phyloP scores from a whole-genome alignment of 2,329 filamentous ascomycete genomes.

The Fusarium pseudocircinatum region DNA sequence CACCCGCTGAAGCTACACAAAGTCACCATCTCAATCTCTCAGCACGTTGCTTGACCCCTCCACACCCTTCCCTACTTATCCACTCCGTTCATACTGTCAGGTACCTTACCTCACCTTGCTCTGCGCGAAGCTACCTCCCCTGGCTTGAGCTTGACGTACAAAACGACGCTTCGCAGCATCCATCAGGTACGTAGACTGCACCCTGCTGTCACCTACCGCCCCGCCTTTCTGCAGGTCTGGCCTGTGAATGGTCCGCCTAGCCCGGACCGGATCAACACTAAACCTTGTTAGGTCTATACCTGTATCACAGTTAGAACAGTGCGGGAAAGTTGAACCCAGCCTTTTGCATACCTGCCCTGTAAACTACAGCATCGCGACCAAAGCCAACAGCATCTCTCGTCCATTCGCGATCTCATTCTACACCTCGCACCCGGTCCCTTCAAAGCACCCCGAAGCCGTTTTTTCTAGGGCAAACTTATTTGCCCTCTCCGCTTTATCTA shows the following conservation, averaged over 20 bases:
- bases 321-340: constrained; percentile 54
- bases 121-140: constrained; percentile 6
- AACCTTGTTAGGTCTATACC: constrained; percentile 48
- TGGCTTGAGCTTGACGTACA: constrained; percentile 24
- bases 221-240: constrained; percentile 23
- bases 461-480: constrained; percentile 19
- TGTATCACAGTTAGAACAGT: constrained; percentile 47
- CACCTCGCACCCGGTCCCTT: constrained; percentile 10
- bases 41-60: constrained; percentile 1
- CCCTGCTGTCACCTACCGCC: constrained; percentile 15
- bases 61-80: constrained; percentile 2
- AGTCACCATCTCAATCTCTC: background rate
- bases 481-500: constrained; percentile 41
- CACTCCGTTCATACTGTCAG: background rate
- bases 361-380: constrained; percentile 35
- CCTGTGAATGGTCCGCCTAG: constrained; percentile 44
- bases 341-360: constrained; percentile 42
- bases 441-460: constrained; percentile 11
- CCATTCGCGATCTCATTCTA: constrained; percentile 34
- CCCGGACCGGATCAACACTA: constrained; percentile 53
- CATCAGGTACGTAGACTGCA: constrained; percentile 25
- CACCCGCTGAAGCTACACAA: constrained; percentile 9
- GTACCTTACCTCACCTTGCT: constrained; percentile 8
- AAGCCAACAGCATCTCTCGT: constrained; percentile 36
- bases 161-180: constrained; percentile 23